Base-by-base conservation (phyloP, 176 grass and related monocot species). In the Poa pratensis region DNA sequence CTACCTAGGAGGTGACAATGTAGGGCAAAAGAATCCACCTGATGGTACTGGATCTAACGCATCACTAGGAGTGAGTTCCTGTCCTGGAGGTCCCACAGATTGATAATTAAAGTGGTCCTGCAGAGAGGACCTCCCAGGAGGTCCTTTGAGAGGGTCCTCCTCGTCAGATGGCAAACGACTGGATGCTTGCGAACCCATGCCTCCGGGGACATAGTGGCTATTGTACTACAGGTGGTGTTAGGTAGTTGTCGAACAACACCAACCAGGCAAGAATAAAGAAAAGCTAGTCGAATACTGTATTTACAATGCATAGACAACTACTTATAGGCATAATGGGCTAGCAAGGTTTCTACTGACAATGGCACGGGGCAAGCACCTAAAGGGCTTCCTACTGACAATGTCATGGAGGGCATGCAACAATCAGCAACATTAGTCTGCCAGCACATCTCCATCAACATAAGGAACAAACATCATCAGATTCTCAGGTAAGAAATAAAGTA, bases 281-380 rank as follows among this genome's bases (percentile, higher is more conserved):
- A 71, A 84, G 13, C 68, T 77, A 79, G n/a, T 11, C 7, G 2
- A 87, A 63, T 67, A 82, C 16, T 3, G 1, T 30, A 28, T 15
- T 23, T 55, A 20, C 3, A 5, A 79, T 84, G 43, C 8, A 52
- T 13, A 12, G n/a, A n/a, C 22, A 69, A 17, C 40, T 75, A 64
- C 13, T 67, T 50, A 39, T 45, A 17, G 59, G 61, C 9, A 71
- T 35, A 83, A 71, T 78, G 64, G 54, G 65, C 32, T 70, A 88
- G 53, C 54, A 79, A 64, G 11, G 64, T 83, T 20, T 42, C 22
- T 39, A 17, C 19, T 39, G 68, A n/a, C 20, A 55, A 82, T 64
- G 26, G 13, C 65, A 39, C 8, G 3, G 32, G 65, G 17, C 39
- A 67, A 46, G 59, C 19, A 46, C 26, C 45, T 87, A 52, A 17